Base-by-base conservation (phyloP, 352 stramenopile species). In the Peronosclerospora sorghi region DNA sequence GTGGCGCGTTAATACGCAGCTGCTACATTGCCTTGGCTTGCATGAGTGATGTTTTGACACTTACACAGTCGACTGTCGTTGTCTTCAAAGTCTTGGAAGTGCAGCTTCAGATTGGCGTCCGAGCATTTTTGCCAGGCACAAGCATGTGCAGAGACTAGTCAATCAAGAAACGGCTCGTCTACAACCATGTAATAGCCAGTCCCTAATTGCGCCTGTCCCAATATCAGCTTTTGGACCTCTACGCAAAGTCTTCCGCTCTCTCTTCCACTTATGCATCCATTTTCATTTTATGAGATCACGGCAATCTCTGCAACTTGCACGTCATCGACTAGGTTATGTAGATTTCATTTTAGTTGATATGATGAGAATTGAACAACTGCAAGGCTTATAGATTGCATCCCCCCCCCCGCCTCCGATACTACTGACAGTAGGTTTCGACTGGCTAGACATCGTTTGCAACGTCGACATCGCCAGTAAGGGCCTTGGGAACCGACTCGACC, bases 71-170 rank as follows among this genome's bases (percentile, higher is more conserved):
- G 35, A 34, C 53, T 7, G 65, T 55, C 30, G 75, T n/a, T 39
- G 41, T 82, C 66, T 10, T 68, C 62, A 32, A 83, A 73, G 41
- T 82, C 58, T 9, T 60, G 66, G 59, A 91, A 87, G 45, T 87
- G 76, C 57, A 86, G 73, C 41, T 71, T 56, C 14, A 91, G 62
- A 15, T 70, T 83, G 34, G 64, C 76, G 48, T 91, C 76, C 37
- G 74, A 86, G 65, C 77, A 82, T 51, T 83, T 81, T 62, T 0
- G 74, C 73, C 45, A 91, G 68, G 59, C 86, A 7, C 21, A 26
- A 3, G 21, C 21, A 26, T 26, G 21, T 26, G 21, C 21, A 26
- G 21, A 26, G 21, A 26, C 21, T 6, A 6, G 3, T 26, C 21
- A 26, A 26, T 26, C 30, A 34, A 12, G 12, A 18, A 18, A 18